Base-by-base conservation (phyloP, 2,329 filamentous ascomycete species). In the Sclerotinia sclerotiorum region DNA sequence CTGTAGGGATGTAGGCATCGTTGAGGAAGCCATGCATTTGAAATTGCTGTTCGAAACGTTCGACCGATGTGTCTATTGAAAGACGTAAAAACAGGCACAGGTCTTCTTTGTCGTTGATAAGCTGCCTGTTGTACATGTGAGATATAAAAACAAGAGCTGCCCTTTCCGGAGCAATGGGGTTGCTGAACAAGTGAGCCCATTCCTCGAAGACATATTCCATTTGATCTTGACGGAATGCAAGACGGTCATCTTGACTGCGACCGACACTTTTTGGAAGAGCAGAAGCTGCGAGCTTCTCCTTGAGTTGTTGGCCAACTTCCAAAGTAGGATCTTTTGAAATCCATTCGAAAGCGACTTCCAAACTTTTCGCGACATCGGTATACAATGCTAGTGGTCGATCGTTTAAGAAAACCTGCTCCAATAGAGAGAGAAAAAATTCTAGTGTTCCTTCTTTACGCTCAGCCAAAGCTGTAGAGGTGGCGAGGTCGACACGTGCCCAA, bases 121-220 rank as follows among this genome's bases (percentile, higher is more conserved):
- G 83, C 70, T 90, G 86, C 72, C 87, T 86, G 68, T 88, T 84
- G 74, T 94, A 90, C 76, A 98, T 82, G 78, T 98, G 94, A 74
- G 90, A 88, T 57, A 97, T 86, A 79, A 98, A 98, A 1, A 91
- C 87, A 7, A 85, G 82, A 66, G 88, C 84, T 0, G 89, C 86
- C 76, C 90, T 91, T 70, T 93, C 90, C 5, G 90, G 88, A 5
- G 90, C 87, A 73, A 89, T 88, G n/a, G 88, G 85, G 74, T 93
- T 92, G 78, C 90, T 90, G 80, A 85, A 90, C 10, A 97, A 85
- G 69, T 90, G 88, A 39, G 94, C 87, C 95, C 95, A 99, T 80
- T 99, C 95, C 55, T 94, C 93, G 76, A 99, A 97, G 27, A 97
- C 85, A 77, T 99, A 98, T 74, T 96, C 93, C 80, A 97, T 88